Percentiles rank a stretch among this genome's conserved stretches.
Evolutionary conservation across 2,329 filamentous ascomycete species (phyloP).

Genomic region (Curvularia spicifera): DNA sequence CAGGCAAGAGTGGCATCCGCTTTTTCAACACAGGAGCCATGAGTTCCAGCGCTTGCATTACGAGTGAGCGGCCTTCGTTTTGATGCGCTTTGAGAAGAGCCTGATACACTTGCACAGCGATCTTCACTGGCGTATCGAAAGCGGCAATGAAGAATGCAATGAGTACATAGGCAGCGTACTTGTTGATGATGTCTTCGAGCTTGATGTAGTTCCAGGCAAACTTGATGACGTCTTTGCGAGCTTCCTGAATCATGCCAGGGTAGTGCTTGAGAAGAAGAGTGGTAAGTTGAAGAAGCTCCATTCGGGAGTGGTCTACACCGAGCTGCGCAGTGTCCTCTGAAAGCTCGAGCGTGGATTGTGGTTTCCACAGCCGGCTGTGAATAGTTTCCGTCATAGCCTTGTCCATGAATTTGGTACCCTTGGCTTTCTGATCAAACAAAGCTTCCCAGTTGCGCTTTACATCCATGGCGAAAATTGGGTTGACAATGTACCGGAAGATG

Average conservation of each 20-base stretch:
- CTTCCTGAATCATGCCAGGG: conserved; percentile 83
- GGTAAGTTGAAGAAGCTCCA: conserved; percentile 94
- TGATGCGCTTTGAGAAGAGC: conserved; percentile 91
- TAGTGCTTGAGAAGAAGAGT: conserved; percentile 97
- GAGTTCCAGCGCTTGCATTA: conserved; percentile 92
- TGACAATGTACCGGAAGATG: conserved; percentile 87
- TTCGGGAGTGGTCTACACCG: conserved; percentile 92
- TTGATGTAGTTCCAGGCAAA: conserved; percentile 97
- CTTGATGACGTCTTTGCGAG: conserved; percentile 97
- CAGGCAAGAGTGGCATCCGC: conserved; percentile 64
- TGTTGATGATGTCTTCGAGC: conserved; percentile 99
- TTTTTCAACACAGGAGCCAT: conserved; percentile 94
- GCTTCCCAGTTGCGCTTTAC: conserved; percentile 79
- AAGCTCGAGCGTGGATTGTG: conserved; percentile 76
- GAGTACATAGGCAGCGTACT: conserved; percentile 95
- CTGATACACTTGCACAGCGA: conserved; percentile 93
- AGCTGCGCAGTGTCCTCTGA: conserved; percentile 83
- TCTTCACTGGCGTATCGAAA: conserved; percentile 95
- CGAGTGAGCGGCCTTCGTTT: conserved; percentile 88
- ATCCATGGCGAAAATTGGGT: conserved; percentile 96
- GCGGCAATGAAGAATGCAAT: conserved; percentile 98
- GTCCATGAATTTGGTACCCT: conserved; percentile 78
- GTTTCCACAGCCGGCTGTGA: conserved; percentile 91
- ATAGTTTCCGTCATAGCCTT: conserved; percentile 86
- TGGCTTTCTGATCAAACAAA: conserved; percentile 57